Percentiles rank a stretch among this genome's conserved stretches.
phyloP scores from a whole-genome alignment of 1,284 basidiomycete species.

The Leccinum pallidistipes region DNA sequence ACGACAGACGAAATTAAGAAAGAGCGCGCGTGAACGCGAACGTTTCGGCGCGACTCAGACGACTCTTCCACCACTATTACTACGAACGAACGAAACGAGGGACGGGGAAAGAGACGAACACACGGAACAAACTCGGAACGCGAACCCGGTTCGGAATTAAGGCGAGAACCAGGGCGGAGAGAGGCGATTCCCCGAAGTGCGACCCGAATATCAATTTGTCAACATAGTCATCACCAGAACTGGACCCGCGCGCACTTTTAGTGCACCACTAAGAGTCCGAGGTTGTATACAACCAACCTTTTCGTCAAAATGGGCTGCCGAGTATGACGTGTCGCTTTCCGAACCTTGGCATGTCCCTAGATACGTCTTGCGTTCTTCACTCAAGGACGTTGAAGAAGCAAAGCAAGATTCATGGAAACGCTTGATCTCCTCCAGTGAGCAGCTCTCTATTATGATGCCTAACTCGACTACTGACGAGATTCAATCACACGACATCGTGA shows the following conservation, averaged over 20 bases:
- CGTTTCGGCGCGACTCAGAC: no score
- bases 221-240: conserved; percentile 5
- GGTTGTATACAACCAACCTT: not conserved
- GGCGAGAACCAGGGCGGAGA: no score
- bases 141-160: no score
- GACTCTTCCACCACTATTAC: no score
- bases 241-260: conserved; percentile 8
- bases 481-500: not conserved
- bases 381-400: not conserved
- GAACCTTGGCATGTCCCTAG: not conserved
- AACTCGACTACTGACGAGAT: conserved; percentile 4
- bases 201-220: not conserved
- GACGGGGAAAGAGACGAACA: no score
- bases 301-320: conserved; percentile 9
- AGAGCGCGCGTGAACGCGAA: no score
- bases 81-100: no score
- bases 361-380: not conserved
- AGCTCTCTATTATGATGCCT: not conserved
- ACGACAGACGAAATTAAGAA: no score
- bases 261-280: not conserved
- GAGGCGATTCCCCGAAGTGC: no score
- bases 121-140: no score
- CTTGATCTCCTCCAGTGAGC: not conserved
- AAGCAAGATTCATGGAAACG: not conserved
- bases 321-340: not conserved